These are phyloP conservation scores for Hypomyces rosellus DNA, from an alignment of 2,329 filamentous ascomycete genomes.

Conservation along the genomic window DNA sequence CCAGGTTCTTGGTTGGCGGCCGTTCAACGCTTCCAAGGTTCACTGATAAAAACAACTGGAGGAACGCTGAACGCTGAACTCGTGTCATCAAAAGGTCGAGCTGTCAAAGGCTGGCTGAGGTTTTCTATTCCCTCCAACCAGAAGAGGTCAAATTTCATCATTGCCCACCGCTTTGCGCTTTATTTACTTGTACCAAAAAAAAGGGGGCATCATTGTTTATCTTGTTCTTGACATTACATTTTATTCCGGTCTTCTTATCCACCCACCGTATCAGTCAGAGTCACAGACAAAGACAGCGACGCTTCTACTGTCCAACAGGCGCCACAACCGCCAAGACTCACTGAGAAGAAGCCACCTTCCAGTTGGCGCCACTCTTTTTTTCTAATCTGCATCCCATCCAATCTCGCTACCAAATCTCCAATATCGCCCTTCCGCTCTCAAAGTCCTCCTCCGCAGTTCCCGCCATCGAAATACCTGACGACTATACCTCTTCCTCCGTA, in stretches of 20 bases:
- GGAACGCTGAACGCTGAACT: background rate
- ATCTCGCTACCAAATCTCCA: background rate
- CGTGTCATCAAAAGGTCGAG: background rate
- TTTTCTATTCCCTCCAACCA: background rate
- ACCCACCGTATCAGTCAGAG: background rate
- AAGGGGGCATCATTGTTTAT: background rate
- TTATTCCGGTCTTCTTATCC: background rate
- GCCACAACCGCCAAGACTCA: background rate
- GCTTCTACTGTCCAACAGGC: background rate
- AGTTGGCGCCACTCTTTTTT: background rate
- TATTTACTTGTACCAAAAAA: background rate
- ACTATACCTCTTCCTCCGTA: background rate
- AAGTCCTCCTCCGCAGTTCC: too few species aligned
- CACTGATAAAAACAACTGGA: too few species aligned
- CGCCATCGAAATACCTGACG: too few species aligned
- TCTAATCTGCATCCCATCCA: too few species aligned
- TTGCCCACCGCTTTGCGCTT: background rate
- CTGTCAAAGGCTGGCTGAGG: background rate
- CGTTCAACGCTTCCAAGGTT: too few species aligned
- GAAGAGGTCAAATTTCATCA: background rate
- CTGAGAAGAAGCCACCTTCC: slow-evolving; percentile 10
- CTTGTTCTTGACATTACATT: background rate
- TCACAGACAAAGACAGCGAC: too few species aligned
- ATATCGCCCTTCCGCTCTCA: background rate
- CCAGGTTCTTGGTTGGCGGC: background rate